phyloP scores from a whole-genome alignment of 306 rosid species.

The Prunus davidiana region DNA sequence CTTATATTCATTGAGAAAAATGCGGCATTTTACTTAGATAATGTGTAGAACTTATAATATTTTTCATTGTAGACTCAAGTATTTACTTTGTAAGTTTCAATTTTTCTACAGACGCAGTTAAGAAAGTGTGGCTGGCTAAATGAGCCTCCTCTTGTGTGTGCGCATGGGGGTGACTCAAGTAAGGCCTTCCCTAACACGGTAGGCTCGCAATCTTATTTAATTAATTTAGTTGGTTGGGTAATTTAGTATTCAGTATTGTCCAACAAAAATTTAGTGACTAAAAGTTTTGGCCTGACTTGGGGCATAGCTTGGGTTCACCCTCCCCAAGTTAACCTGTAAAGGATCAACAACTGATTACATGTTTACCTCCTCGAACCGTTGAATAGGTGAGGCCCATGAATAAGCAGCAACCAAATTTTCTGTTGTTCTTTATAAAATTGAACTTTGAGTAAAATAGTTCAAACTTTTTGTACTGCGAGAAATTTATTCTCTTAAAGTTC shows the following conservation, averaged over 20 bases:
- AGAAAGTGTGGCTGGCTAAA: constrained; percentile 62
- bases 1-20: background rate
- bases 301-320: no score
- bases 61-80: background rate
- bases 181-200: constrained; percentile 82
- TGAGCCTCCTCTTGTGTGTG: constrained; percentile 81
- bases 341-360: no score
- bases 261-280: background rate
- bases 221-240: background rate
- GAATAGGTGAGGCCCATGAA: no score
- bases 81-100: background rate
- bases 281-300: background rate
- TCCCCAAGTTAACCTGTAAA: no score
- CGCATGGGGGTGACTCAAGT: constrained; percentile 88
- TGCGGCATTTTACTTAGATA: background rate
- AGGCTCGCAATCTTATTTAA: background rate
- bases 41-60: background rate
- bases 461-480: background rate
- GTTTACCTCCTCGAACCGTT: no score
- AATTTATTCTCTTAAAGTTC: background rate
- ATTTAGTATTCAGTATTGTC: background rate
- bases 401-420: no score
- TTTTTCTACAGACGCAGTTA: constrained; percentile 44
- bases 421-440: no score
- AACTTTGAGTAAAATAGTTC: background rate